Evolutionary conservation across 352 stramenopile species (phyloP).

Genomic region (Pythium coloratum): DNA sequence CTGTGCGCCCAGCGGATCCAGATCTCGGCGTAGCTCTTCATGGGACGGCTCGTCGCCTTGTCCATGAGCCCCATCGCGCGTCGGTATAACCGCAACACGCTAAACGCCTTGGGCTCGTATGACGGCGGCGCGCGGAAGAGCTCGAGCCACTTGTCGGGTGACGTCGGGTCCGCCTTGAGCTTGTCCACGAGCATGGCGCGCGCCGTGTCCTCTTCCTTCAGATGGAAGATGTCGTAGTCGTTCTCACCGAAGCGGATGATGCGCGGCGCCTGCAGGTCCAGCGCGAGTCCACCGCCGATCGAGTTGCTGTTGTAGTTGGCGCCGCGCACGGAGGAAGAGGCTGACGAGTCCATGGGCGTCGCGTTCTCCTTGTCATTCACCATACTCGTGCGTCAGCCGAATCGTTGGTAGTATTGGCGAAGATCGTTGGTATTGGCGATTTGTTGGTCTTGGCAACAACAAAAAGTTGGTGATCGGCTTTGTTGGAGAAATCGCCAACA

Average conservation of each 20-base stretch:
- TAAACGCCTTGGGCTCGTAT: constrained; percentile 43
- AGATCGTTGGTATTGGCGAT: not conserved
- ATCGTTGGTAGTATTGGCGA: not conserved
- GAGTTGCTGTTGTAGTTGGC: constrained; percentile 13
- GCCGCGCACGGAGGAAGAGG: not conserved
- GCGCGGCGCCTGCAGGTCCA: constrained; percentile 27
- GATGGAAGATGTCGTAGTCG: constrained; percentile 58
- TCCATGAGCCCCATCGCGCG: constrained; percentile 46
- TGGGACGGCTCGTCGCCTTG: constrained; percentile 30
- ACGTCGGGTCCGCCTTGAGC: constrained; percentile 48
- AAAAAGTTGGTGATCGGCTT: not conserved
- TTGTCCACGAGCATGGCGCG: constrained; percentile 46
- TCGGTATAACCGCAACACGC: constrained; percentile 40
- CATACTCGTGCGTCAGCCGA: constrained; percentile 12
- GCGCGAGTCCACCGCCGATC: constrained; percentile 13
- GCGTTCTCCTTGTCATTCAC: constrained; percentile 26
- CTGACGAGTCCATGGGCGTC: constrained; percentile 11
- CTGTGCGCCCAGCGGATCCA: constrained; percentile 59
- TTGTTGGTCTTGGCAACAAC: not conserved
- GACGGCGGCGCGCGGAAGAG: constrained; percentile 49
- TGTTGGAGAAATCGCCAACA: not conserved
- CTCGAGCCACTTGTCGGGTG: constrained; percentile 49
- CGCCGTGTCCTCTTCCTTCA: constrained; percentile 45
- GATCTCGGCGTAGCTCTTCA: constrained; percentile 55
- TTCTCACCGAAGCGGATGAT: constrained; percentile 63